These are phyloP conservation scores for Talaromyces liani DNA, from an alignment of 495 filamentous ascomycete species.

Conservation along the genomic window DNA sequence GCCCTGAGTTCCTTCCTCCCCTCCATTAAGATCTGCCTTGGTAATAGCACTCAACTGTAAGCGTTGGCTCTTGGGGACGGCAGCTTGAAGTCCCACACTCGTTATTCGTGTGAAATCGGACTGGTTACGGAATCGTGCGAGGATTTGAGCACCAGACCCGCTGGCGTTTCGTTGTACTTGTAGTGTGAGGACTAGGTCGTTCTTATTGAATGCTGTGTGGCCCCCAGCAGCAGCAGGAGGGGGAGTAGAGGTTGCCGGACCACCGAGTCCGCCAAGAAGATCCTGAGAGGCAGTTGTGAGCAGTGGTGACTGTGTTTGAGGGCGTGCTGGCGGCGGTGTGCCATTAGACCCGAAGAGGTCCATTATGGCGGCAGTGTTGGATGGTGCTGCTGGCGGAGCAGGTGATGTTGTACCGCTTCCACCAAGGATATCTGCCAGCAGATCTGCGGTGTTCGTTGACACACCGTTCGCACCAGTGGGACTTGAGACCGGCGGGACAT, in stretches of 20 bases:
- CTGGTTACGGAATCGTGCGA: slow-evolving; percentile 74
- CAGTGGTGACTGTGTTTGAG: slow-evolving; percentile 12
- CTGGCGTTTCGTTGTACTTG: slow-evolving; percentile 72
- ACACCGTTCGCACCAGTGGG: slow-evolving; percentile 47
- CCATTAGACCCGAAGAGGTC: slow-evolving; percentile 58
- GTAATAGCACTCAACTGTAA: slow-evolving; percentile 84
- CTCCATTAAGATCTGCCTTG: slow-evolving; percentile 62
- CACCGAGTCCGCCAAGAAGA: slow-evolving; percentile 39
- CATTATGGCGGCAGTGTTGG: slow-evolving; percentile 75
- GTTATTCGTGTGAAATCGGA: slow-evolving; percentile 57
- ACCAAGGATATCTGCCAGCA: slow-evolving; percentile 77
- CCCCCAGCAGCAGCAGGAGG: slow-evolving; percentile 22
- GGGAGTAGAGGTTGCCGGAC: slow-evolving; percentile 27
- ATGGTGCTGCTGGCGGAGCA: slow-evolving; percentile 28
- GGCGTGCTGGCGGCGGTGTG: slow-evolving; percentile 24
- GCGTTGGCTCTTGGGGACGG: slow-evolving; percentile 92
- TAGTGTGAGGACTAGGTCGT: slow-evolving; percentile 72
- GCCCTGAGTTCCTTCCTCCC: slow-evolving; percentile 76
- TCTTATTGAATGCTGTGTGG: slow-evolving; percentile 75
- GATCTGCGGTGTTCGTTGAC: slow-evolving; percentile 68
- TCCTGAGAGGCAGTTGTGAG: slow-evolving; percentile 38
- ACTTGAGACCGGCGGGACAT: slow-evolving; percentile 40
- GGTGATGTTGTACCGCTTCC: slow-evolving; percentile 44
- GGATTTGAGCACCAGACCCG: slow-evolving; percentile 61
- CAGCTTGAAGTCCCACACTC: slow-evolving; percentile 77